A percentile compares a stretch with the other conserved stretches of the same genome.
phyloP scores from a whole-genome alignment of 108 stramenopile species.

The Halocafeteria seosinensis region DNA sequence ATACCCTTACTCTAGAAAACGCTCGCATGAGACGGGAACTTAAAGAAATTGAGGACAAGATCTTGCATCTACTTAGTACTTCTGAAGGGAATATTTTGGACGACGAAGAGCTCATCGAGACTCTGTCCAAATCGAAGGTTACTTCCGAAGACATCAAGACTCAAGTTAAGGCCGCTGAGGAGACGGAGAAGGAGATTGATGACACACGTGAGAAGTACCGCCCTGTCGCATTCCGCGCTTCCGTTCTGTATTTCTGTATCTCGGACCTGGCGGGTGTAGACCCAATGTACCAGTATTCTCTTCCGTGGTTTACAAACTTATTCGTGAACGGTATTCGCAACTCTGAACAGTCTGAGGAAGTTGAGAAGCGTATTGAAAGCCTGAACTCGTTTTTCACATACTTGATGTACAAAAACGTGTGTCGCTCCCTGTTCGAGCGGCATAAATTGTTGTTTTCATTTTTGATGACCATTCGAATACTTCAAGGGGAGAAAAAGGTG shows the following conservation, averaged over 20 bases:
- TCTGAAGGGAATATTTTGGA: constrained; percentile 43
- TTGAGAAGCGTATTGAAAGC: constrained; percentile 26
- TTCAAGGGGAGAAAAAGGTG: constrained; percentile 30
- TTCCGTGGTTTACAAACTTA: constrained; percentile 35
- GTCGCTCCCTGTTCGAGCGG: constrained; percentile 44
- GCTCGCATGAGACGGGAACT: constrained; percentile 46
- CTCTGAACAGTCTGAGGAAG: constrained; percentile 21
- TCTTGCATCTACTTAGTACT: constrained; percentile 30
- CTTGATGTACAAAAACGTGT: constrained; percentile 42
- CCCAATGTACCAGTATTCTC: constrained; percentile 54
- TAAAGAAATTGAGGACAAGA: constrained; percentile 40
- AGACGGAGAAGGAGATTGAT: constrained; percentile 40
- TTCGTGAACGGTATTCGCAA: constrained; percentile 25
- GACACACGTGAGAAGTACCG: constrained; percentile 39
- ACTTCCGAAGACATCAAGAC: constrained; percentile 37
- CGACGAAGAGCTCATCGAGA: constrained; percentile 45
- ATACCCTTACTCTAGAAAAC: constrained; percentile 30
- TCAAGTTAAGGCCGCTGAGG: constrained; percentile 40
- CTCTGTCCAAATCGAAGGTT: constrained; percentile 39
- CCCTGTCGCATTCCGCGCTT: constrained; percentile 41
- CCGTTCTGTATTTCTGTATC: constrained; percentile 38
- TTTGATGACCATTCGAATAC: constrained; percentile 36
- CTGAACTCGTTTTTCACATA: constrained; percentile 40
- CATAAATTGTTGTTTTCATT: constrained; percentile 52
- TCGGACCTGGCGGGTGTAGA: constrained; percentile 39